Conservation (phyloP, 495 filamentous ascomycete genomes). For the Haplographium delicatum region DNA sequence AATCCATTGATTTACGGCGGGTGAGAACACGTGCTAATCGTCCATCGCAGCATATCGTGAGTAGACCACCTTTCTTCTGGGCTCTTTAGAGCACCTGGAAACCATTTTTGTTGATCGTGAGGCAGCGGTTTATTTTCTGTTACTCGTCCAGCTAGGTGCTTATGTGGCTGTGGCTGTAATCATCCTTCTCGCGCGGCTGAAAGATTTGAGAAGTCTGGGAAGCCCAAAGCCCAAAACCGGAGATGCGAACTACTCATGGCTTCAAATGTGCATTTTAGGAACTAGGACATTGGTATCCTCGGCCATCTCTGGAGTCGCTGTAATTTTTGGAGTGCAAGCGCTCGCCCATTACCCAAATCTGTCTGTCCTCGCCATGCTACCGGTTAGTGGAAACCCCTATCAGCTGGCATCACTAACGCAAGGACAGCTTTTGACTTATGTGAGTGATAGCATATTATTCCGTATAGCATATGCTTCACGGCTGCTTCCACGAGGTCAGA, state of each 20-base stretch:
- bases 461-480: conserved; percentile 2
- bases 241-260: conserved; percentile 2
- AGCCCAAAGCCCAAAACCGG: conserved; percentile 3
- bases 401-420: background rate
- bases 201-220: conserved; percentile 2
- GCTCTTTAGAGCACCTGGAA: background rate
- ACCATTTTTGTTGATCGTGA: background rate
- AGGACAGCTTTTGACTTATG: conserved; percentile 19
- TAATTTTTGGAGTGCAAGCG: conserved; percentile 16
- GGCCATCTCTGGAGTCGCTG: conserved; percentile 6
- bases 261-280: conserved; percentile 8
- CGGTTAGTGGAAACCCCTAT: conserved; percentile 5
- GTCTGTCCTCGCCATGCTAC: conserved; percentile 13
- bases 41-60: conserved; percentile 17
- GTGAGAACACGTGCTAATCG: conserved; percentile 2
- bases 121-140: conserved; percentile 17
- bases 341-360: conserved; percentile 15
- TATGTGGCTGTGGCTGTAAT: conserved; percentile 7
- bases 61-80: background rate
- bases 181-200: conserved; percentile 1
- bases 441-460: conserved; percentile 18
- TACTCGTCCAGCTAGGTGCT: conserved; percentile 14
- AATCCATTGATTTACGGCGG: background rate
- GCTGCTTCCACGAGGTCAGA: conserved; percentile 7
- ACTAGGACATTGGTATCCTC: conserved; percentile 6